Evolutionary conservation across 106 monocot genomes (phyloP).

Genomic region (Platanthera zijinensis): DNA sequence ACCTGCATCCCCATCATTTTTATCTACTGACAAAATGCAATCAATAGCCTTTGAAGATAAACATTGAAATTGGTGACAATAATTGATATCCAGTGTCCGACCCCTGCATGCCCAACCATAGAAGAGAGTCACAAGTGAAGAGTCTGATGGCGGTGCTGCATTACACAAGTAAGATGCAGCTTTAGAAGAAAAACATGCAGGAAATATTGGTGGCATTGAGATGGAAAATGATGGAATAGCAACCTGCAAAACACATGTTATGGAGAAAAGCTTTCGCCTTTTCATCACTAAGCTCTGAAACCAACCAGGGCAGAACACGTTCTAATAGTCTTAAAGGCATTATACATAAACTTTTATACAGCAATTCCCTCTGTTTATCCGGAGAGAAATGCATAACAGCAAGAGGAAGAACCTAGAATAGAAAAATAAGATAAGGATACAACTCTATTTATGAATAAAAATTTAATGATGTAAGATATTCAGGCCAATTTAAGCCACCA

Average conservation of each 20-base stretch:
- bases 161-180: background rate
- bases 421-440: slow-evolving; percentile 10
- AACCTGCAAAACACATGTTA: slow-evolving; percentile 90
- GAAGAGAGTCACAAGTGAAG: slow-evolving; percentile 78
- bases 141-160: slow-evolving; percentile 69
- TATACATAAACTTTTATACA: slow-evolving; percentile 73
- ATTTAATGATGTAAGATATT: background rate
- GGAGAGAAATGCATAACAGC: slow-evolving; percentile 76
- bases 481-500: background rate
- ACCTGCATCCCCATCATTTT: slow-evolving; percentile 27
- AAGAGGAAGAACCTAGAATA: slow-evolving; percentile 80
- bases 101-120: slow-evolving; percentile 99
- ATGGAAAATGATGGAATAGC: slow-evolving; percentile 2
- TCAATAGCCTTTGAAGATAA: slow-evolving; percentile 28
- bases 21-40: slow-evolving; percentile 17
- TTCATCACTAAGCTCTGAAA: slow-evolving; percentile 54
- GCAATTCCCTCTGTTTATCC: slow-evolving; percentile 71
- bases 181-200: background rate
- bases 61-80: slow-evolving; percentile 52
- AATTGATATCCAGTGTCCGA: slow-evolving; percentile 41
- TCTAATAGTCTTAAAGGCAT: slow-evolving; percentile 96
- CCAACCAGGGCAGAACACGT: slow-evolving; percentile 94
- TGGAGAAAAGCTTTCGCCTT: slow-evolving; percentile 76
- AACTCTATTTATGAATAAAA: background rate
- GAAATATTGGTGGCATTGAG: background rate